Evolutionary conservation across 352 stramenopile genomes (phyloP).

Genomic region (Globisporangium viniferum): DNA sequence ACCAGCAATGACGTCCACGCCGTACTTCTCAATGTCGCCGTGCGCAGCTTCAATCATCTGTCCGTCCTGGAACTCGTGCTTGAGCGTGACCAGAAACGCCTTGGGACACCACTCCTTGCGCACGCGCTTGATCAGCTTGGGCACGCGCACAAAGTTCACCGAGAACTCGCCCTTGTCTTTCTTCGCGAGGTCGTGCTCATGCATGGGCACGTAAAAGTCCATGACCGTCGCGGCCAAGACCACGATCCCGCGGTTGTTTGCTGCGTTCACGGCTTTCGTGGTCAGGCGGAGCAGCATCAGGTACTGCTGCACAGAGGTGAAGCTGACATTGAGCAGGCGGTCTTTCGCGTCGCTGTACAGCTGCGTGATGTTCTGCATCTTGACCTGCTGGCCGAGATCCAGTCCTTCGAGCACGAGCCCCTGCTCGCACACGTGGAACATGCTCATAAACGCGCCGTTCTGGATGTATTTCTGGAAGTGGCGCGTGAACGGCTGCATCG

Average conservation of each 20-base stretch:
- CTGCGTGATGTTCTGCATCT: conserved; percentile 63
- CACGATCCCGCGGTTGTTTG: conserved; percentile 63
- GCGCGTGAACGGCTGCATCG: conserved; percentile 75
- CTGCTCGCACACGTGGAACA: conserved; percentile 63
- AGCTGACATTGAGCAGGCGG: conserved; percentile 70
- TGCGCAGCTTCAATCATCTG: conserved; percentile 70
- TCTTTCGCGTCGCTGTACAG: conserved; percentile 63
- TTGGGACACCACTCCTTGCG: conserved; percentile 79
- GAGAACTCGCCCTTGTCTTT: conserved; percentile 61
- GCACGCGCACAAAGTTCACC: conserved; percentile 76
- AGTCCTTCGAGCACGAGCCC: conserved; percentile 65
- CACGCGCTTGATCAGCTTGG: conserved; percentile 79
- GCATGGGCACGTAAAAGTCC: conserved; percentile 71
- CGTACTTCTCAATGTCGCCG: conserved; percentile 73
- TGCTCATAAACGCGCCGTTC: conserved; percentile 79
- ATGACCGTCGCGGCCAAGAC: conserved; percentile 76
- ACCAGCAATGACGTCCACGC: conserved; percentile 75
- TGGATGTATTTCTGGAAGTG: conserved; percentile 84
- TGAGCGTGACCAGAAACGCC: conserved; percentile 78
- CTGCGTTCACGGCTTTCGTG: conserved; percentile 48
- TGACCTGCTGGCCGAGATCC: conserved; percentile 54
- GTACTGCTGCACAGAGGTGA: conserved; percentile 83
- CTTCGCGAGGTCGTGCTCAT: conserved; percentile 25
- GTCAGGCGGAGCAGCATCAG: conserved; percentile 65
- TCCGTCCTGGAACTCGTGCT: conserved; percentile 65